Base-by-base conservation (phyloP, 1,284 basidiomycete genomes). In the Trametes versicolor region DNA sequence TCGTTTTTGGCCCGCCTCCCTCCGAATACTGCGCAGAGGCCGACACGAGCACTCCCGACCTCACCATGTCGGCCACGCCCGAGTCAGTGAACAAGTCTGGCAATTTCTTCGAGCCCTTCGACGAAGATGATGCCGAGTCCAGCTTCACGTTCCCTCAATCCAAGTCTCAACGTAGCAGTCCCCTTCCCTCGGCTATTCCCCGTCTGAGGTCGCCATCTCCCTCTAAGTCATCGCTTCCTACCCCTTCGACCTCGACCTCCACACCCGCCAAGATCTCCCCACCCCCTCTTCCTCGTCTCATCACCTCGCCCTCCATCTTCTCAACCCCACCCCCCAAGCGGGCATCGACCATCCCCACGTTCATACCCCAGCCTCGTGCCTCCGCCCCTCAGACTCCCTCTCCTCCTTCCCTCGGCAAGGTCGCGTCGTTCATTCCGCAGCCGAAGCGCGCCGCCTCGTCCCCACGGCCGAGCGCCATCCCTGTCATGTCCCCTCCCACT, bases 1-100 rank as follows among this genome's bases (percentile, higher is more conserved):
- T 92, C 68, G 88, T 83, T 3, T 91, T 92, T 70, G 86, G 84
- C 8, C 83, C 85, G 15, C 87, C 89, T 1, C 66, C 75, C 10
- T 76, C 74, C 43, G 68, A 70, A 27, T 74, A 72, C 36, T 64
- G 71, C 9, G 67, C 65, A 25, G 65, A 63, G 7, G 65, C 51
- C 12, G 64, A 62, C 48, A 56, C 63, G 60, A 63, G 47, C 56
- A 61, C 65, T 34, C 65, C 70, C 9, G 68, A 70, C 36, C 56
- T 73, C 58, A 69, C 66, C 43, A 72, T 70, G 27, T 68, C 70
- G 23, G 68, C 66, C 19, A 65, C 62, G 9, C 58, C 59, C 23
- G 67, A 67, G 57, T 67, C 72, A 36, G 58, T 53, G 25, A 57
- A 53, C 43, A 65, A 65, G 63, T 59, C 65, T 13, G 61, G 49